phyloP scores from a whole-genome alignment of 1,139 yeast genomes.

The Blastobotrys petasosporus region DNA sequence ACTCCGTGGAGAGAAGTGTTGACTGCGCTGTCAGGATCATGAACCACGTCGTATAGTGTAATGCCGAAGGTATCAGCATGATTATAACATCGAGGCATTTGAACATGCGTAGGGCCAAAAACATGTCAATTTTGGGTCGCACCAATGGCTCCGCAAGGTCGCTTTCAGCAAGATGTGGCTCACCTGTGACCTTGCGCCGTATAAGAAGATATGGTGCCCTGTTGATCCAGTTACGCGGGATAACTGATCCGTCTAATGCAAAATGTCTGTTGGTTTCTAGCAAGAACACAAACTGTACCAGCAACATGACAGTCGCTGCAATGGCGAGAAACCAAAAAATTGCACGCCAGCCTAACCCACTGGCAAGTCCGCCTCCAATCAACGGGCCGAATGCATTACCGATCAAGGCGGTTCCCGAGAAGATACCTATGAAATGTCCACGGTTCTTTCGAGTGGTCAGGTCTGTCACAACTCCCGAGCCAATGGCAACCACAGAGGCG shows the following conservation, averaged over 20 bases:
- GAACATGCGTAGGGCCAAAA: constrained; percentile 31
- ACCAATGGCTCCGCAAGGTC: constrained; percentile 30
- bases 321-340: constrained; percentile 70
- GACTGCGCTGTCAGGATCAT: constrained; percentile 60
- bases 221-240: constrained; percentile 40
- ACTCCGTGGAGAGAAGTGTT: constrained; percentile 43
- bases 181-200: constrained; percentile 17
- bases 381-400: constrained; percentile 77
- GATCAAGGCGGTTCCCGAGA: constrained; percentile 55
- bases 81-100: constrained; percentile 34
- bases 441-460: constrained; percentile 54
- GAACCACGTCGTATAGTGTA: constrained; percentile 63
- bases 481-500: constrained; percentile 62
- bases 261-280: constrained; percentile 69
- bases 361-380: constrained; percentile 60
- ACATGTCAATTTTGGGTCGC: constrained; percentile 35
- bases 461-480: constrained; percentile 65
- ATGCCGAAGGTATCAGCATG: constrained; percentile 46
- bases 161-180: constrained; percentile 16
- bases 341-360: constrained; percentile 64
- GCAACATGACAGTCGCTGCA: constrained; percentile 45
- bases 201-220: constrained; percentile 37
- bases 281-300: constrained; percentile 32
- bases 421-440: constrained; percentile 58
- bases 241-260: constrained; percentile 61